These are phyloP conservation scores for Graphilbum ipis-grandicollis DNA, from an alignment of 2,329 filamentous ascomycete species.

Conservation along the genomic window DNA sequence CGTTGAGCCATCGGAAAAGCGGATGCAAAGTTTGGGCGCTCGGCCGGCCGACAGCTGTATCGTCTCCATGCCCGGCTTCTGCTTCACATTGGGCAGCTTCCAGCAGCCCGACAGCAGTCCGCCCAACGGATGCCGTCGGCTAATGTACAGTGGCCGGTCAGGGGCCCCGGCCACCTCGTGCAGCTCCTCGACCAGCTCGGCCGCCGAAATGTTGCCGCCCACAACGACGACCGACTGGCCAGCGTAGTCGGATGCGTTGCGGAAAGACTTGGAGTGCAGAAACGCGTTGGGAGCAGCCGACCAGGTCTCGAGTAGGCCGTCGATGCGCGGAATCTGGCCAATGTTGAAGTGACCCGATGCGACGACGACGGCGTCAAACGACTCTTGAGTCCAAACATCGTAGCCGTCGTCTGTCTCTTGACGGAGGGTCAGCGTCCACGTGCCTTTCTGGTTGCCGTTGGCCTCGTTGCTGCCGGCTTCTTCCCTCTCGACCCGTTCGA, in stretches of 20 bases:
- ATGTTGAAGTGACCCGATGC: constrained; percentile 23
- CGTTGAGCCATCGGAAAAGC: constrained; percentile 37
- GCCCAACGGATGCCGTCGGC: constrained; percentile 18
- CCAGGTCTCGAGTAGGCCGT: constrained; percentile 19
- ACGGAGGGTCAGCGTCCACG: constrained; percentile 32
- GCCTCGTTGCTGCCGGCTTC: constrained; percentile 20
- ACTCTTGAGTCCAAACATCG: constrained; percentile 20
- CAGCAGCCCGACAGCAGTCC: constrained; percentile 29
- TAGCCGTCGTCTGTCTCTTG: constrained; percentile 9
- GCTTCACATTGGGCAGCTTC: constrained; percentile 28
- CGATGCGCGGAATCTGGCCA: constrained; percentile 20
- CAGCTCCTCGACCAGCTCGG: constrained; percentile 38
- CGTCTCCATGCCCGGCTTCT: constrained; percentile 17
- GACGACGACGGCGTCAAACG: constrained; percentile 22
- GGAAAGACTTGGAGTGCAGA: constrained; percentile 20
- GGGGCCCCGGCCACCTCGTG: constrained; percentile 24
- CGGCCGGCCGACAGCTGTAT: constrained; percentile 23
- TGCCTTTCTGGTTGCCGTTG: neutral
- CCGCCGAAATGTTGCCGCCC: constrained; percentile 38
- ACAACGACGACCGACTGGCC: constrained; percentile 33
- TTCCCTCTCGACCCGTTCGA: constrained; percentile 14
- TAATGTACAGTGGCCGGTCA: constrained; percentile 31
- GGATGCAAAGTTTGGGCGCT: constrained; percentile 20
- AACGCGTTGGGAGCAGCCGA: constrained; percentile 17
- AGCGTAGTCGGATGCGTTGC: neutral